Percentiles rank a stretch among this genome's conserved stretches.
These are phyloP conservation scores for Fomes fomentarius DNA, from an alignment of 1,284 basidiomycete genomes.

Conservation along the genomic window DNA sequence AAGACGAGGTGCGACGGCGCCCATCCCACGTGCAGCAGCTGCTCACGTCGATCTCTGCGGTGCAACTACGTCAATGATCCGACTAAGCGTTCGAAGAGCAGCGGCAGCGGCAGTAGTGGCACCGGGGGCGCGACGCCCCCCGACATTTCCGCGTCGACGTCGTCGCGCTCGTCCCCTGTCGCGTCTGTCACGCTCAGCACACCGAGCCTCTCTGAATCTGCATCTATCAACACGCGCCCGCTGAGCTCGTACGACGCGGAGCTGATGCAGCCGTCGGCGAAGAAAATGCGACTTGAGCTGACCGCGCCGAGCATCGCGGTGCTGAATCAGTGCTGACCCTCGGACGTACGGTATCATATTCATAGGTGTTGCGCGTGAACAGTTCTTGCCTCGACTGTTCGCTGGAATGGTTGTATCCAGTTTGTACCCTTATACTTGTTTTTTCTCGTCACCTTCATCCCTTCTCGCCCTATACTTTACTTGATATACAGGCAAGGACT, in stretches of 20 bases:
- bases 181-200: constrained; percentile 45
- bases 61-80: constrained; percentile 80
- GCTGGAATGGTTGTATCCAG: too few relatives aligned
- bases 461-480: not conserved
- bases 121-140: constrained; percentile 20
- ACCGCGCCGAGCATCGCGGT: constrained; percentile 26
- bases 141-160: constrained; percentile 26
- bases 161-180: constrained; percentile 47
- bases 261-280: constrained; percentile 36
- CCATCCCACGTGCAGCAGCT: constrained; percentile 78
- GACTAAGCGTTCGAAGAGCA: constrained; percentile 30
- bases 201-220: constrained; percentile 6
- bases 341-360: too few relatives aligned
- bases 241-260: constrained; percentile 40
- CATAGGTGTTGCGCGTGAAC: too few relatives aligned
- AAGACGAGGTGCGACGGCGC: constrained; percentile 85
- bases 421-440: too few relatives aligned
- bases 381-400: too few relatives aligned
- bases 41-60: constrained; percentile 67
- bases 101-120: constrained; percentile 2
- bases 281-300: constrained; percentile 56
- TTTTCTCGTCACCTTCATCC: too few relatives aligned
- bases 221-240: constrained; percentile 15
- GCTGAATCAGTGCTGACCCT: constrained; percentile 21
- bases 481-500: not conserved